Evolutionary conservation across 2,329 filamentous ascomycete genomes (phyloP).

Genomic region (Didymella glomerata): DNA sequence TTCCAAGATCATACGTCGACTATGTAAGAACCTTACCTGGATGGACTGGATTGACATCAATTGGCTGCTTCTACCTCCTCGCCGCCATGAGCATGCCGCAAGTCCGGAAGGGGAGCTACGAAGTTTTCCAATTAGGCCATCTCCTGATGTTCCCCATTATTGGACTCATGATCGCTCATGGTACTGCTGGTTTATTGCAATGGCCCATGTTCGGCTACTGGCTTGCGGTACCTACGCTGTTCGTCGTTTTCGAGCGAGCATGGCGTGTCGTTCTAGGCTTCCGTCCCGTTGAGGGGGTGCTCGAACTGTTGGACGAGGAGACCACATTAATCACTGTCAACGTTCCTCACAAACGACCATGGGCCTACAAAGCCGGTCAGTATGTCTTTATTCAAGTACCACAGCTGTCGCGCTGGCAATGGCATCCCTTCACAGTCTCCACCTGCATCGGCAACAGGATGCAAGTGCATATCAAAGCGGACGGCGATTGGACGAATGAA

Average conservation of each 20-base stretch:
- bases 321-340: conserved; percentile 61
- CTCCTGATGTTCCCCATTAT: conserved; percentile 68
- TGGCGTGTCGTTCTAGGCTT: conserved; percentile 60
- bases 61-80: conserved; percentile 62
- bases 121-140: conserved; percentile 66
- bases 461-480: conserved; percentile 66
- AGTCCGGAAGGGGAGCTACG: conserved; percentile 62
- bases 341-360: conserved; percentile 59
- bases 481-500: conserved; percentile 64
- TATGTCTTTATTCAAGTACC: conserved; percentile 67
- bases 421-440: conserved; percentile 68
- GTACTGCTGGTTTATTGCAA: conserved; percentile 60
- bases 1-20: conserved; percentile 56
- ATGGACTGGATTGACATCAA: conserved; percentile 59
- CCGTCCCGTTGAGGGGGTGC: conserved; percentile 57
- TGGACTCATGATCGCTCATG: conserved; percentile 64
- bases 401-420: conserved; percentile 62
- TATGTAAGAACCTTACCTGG: conserved; percentile 61
- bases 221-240: conserved; percentile 62
- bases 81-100: conserved; percentile 60
- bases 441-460: conserved; percentile 62
- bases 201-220: conserved; percentile 66
- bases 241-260: conserved; percentile 60
- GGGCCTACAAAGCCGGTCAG: conserved; percentile 65
- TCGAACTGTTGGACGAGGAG: conserved; percentile 62